Conservation (phyloP, 371 early-diverging fungal species). For the Paraphysoderma sedebokerense region DNA sequence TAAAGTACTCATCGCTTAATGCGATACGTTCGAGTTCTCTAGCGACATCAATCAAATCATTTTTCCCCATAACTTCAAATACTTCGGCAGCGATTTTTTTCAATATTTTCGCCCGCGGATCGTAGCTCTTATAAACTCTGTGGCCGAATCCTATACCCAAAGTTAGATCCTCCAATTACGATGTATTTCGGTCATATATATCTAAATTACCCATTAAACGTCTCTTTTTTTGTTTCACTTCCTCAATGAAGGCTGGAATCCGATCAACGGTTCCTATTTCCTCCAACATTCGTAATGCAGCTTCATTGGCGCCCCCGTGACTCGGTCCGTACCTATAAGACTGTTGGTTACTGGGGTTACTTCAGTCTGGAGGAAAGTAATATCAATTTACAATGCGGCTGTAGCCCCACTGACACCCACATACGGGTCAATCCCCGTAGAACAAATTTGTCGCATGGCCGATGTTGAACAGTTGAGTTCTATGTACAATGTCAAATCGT, state of each 20-base stretch:
- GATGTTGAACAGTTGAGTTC: constrained; percentile 37
- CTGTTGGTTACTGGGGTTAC: no score
- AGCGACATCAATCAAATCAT: constrained; percentile 36
- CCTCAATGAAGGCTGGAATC: constrained; percentile 23
- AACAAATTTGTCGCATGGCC: constrained; percentile 38
- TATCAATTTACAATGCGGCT: constrained; percentile 20
- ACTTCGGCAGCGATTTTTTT: constrained; percentile 31
- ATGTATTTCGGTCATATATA: no score
- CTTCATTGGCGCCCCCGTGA: constrained; percentile 35
- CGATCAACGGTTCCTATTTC: constrained; percentile 27
- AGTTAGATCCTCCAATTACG: no score
- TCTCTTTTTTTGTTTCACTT: constrained; percentile 29
- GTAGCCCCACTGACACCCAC: constrained; percentile 20
- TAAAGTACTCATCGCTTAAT: constrained; percentile 29
- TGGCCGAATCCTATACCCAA: constrained; percentile 27
- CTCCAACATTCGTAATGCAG: constrained; percentile 35
- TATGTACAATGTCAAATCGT: no score
- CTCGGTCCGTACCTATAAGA: constrained; percentile 41
- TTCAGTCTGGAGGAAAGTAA: no score
- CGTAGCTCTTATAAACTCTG: constrained; percentile 33
- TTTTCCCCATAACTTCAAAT: constrained; percentile 38
- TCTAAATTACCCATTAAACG: constrained; percentile 42
- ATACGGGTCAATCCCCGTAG: constrained; percentile 36
- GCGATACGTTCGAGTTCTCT: constrained; percentile 27
- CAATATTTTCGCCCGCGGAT: constrained; percentile 32